phyloP scores from a whole-genome alignment of 2,329 filamentous ascomycete species.

The Metarhizium brunneum region DNA sequence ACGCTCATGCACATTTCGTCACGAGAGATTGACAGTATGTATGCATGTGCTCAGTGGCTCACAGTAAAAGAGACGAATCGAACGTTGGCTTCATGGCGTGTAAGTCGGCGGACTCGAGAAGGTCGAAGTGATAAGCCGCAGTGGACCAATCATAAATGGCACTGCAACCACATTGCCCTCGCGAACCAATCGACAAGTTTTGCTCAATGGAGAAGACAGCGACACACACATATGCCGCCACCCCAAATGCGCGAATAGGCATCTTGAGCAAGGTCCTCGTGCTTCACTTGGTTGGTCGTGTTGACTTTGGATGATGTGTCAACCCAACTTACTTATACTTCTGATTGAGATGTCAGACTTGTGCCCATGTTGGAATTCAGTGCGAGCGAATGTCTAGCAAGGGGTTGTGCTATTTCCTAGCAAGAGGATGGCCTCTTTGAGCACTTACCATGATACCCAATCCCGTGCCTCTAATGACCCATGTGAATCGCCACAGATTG shows the following conservation, averaged over 20 bases:
- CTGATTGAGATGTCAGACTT: background rate
- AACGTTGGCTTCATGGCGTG: background rate
- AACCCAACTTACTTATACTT: background rate
- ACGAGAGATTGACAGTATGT: too few species aligned
- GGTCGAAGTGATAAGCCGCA: background rate
- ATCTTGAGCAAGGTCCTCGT: background rate
- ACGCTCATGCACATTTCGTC: too few species aligned
- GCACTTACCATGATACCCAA: too few species aligned
- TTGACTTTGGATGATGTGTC: background rate
- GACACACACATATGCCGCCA: background rate
- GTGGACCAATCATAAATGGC: slow-evolving; percentile 6
- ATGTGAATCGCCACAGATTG: too few species aligned
- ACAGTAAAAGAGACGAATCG: too few species aligned
- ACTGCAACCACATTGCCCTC: slow-evolving; percentile 6
- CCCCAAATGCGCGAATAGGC: background rate
- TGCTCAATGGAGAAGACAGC: background rate
- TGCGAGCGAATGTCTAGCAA: too few species aligned
- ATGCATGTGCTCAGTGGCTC: too few species aligned
- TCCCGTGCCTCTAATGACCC: too few species aligned
- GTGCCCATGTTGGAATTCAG: too few species aligned
- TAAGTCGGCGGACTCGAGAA: background rate
- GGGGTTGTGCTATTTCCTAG: too few species aligned
- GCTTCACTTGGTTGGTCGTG: background rate
- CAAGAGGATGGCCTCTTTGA: too few species aligned
- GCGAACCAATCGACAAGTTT: slow-evolving; percentile 6